Evolutionary conservation across 177 flowering plant species (phyloP), one percentile per base, ranked within the genome.

Genomic region (Vitis hybrid): DNA sequence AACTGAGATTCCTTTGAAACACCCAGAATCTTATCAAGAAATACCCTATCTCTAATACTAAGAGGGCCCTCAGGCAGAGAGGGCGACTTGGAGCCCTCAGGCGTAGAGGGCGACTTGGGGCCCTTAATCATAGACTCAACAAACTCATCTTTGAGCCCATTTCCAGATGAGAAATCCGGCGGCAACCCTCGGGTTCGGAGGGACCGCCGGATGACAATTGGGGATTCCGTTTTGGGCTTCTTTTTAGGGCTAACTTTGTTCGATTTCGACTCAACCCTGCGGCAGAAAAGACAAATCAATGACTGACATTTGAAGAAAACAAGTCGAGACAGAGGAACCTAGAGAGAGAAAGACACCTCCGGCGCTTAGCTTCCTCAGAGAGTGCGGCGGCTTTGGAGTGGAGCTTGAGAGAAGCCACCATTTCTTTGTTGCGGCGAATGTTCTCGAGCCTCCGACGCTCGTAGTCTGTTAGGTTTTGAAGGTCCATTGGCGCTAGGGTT

Each of bases 371-470:
- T 4, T 82, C 66, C 19, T 84, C 76, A 48, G 90, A 79, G 69
- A 90, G 86, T 10, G 79, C 65, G 50, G 71, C 5, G 56, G 75
- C 78, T 55, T 18, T 72, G 71, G 84, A 66, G 0, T 71, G 86
- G 73, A 92, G 69, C 22, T 88, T 86, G 67, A 92, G 87, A 45
- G 94, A 76, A 20, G 90, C 89, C 76, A 90, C 68, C 90, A 86
- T 85, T 72, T 90, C 77, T 0, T 74, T 78, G 66, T 90, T 90
- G 50, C 90, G 85, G 67, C 78, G 83, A 3, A 92, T 90, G 81
- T 92, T 90, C 64, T 92, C 92, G n/a, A 88, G 89, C 59, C 98
- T 81, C 70, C 68, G 71, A 3, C 89, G 87, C 82, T 94, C 97
- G 76, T 92, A 94, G 48, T 88, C 92, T 4, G 90, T 87, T 51